Conservation (phyloP, 2,329 filamentous ascomycete genomes). For the Alternaria dauci region DNA sequence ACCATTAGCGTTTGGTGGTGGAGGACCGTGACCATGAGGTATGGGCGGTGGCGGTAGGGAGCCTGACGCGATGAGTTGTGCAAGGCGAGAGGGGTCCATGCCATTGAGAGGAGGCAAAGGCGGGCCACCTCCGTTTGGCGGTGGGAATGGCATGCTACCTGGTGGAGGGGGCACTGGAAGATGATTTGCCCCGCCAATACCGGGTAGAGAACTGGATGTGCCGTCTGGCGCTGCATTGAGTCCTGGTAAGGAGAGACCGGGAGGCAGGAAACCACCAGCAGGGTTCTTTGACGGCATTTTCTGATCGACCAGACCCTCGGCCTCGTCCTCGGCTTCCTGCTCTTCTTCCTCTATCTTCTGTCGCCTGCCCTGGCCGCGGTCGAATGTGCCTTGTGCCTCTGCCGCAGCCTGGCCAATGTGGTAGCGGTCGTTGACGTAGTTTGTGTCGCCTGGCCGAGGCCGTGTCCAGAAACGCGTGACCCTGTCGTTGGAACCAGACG, state of each 20-base stretch:
- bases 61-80: constrained; percentile 46
- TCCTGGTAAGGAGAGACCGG: constrained; percentile 58
- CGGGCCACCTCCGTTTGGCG: constrained; percentile 16
- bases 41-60: constrained; percentile 49
- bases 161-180: constrained; percentile 42
- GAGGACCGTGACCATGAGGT: constrained; percentile 33
- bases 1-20: constrained; percentile 25
- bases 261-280: constrained; percentile 65
- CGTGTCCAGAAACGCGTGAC: constrained; percentile 98
- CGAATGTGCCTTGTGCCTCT: constrained; percentile 94
- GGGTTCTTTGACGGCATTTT: constrained; percentile 73
- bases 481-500: constrained; percentile 94
- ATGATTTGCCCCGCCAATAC: constrained; percentile 55
- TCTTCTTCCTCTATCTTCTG: constrained; percentile 92
- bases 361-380: constrained; percentile 77
- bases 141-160: constrained; percentile 33
- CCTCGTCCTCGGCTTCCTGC: constrained; percentile 90
- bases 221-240: constrained; percentile 49
- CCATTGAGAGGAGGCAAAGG: constrained; percentile 33
- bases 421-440: constrained; percentile 87
- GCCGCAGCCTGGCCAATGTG: constrained; percentile 94
- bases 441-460: constrained; percentile 84
- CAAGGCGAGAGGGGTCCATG: constrained; percentile 45
- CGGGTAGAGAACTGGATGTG: constrained; percentile 58
- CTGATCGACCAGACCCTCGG: constrained; percentile 91